These are phyloP conservation scores for Kodamaea kakaduensis DNA, from an alignment of 805 yeast species.

Conservation along the genomic window DNA sequence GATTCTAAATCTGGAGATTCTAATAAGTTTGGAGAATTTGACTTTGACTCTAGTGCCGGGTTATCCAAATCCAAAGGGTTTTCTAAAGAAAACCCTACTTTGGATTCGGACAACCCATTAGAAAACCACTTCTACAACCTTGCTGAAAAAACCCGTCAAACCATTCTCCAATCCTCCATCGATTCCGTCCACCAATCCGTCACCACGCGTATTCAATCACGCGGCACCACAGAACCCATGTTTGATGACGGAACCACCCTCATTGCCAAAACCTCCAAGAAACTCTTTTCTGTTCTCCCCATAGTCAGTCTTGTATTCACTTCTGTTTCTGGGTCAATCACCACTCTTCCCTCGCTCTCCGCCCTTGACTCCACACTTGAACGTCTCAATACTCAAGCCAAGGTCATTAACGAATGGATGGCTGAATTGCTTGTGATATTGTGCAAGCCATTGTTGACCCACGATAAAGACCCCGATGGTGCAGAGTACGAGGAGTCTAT, in stretches of 20 bases:
- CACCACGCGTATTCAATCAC: slow-evolving; percentile 18
- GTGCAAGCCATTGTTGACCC: slow-evolving; percentile 44
- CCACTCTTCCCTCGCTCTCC: background rate
- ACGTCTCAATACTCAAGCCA: slow-evolving; percentile 51
- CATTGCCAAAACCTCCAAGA: slow-evolving; percentile 33
- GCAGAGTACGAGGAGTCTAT: slow-evolving; percentile 76
- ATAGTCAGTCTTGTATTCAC: slow-evolving; percentile 18
- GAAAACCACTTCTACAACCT: slow-evolving; percentile 30
- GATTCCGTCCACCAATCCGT: slow-evolving; percentile 25
- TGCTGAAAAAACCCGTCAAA: slow-evolving; percentile 35
- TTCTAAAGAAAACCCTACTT: too few species aligned
- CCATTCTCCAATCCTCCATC: slow-evolving; percentile 29
- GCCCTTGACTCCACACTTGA: slow-evolving; percentile 17
- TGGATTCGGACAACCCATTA: too few species aligned
- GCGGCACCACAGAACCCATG: slow-evolving; percentile 15
- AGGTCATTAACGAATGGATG: slow-evolving; percentile 50
- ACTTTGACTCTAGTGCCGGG: too few species aligned
- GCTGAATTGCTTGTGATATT: slow-evolving; percentile 40
- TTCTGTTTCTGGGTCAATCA: slow-evolving; percentile 6
- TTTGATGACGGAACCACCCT: slow-evolving; percentile 28
- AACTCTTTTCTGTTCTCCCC: slow-evolving; percentile 30
- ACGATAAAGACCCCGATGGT: slow-evolving; percentile 55
- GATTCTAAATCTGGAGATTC: too few species aligned
- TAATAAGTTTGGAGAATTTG: too few species aligned
- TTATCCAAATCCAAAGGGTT: too few species aligned